phyloP scores from a whole-genome alignment of 2,329 filamentous ascomycete species.

The Lecanicillium sp. region DNA sequence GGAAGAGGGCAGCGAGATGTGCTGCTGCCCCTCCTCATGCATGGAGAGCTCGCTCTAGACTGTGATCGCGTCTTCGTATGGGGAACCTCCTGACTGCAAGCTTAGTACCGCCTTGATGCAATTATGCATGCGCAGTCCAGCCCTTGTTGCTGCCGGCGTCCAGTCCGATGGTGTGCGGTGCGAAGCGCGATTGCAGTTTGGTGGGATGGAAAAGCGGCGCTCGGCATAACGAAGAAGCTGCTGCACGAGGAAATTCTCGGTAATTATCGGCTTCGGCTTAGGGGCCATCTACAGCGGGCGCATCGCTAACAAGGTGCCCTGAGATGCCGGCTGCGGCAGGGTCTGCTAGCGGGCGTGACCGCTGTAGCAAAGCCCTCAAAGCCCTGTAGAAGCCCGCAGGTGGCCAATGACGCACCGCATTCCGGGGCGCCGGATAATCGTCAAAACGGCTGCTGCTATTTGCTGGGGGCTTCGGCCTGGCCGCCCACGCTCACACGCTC shows the following conservation, averaged over 20 bases:
- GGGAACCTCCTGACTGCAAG: too few relatives aligned
- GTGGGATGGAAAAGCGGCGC: neutral
- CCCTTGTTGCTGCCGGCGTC: neutral
- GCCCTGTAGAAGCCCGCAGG: conserved; percentile 1
- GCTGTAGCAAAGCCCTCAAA: too few relatives aligned
- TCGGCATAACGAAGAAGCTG: neutral
- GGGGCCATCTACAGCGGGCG: conserved; percentile 6
- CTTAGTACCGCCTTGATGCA: too few relatives aligned
- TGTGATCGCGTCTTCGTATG: too few relatives aligned
- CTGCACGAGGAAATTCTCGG: conserved; percentile 10
- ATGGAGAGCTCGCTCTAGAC: neutral
- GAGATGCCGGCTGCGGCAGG: neutral
- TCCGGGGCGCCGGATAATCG: conserved; percentile 8
- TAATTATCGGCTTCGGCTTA: conserved; percentile 11
- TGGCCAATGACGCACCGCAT: conserved; percentile 16
- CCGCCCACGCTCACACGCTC: neutral
- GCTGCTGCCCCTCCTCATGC: neutral
- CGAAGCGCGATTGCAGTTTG: neutral
- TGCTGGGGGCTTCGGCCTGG: neutral
- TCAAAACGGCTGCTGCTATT: conserved; percentile 11
- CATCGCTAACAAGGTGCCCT: neutral
- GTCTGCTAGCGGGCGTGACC: conserved; percentile 10
- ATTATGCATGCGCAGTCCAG: too few relatives aligned
- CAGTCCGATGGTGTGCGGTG: neutral
- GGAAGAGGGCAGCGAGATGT: conserved; percentile 18